phyloP scores from a whole-genome alignment of 495 filamentous ascomycete genomes.

The Hypomontagnella monticulosa region DNA sequence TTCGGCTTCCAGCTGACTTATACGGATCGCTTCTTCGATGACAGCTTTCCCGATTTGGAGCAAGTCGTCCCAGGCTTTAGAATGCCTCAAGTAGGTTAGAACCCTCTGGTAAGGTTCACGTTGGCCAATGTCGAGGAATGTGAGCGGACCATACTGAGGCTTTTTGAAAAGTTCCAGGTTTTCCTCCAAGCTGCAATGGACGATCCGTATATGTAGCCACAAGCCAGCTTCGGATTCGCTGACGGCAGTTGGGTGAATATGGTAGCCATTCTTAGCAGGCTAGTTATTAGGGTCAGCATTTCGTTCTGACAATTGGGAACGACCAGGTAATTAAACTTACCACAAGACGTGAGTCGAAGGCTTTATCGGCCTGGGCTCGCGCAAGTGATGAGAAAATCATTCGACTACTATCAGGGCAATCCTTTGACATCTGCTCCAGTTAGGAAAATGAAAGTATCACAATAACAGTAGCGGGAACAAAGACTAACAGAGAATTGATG shows the following conservation, averaged over 20 bases:
- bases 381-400: constrained; percentile 55
- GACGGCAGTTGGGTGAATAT: background rate
- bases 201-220: constrained; percentile 35
- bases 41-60: constrained; percentile 17
- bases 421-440: constrained; percentile 49
- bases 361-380: constrained; percentile 53
- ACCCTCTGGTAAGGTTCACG: constrained; percentile 13
- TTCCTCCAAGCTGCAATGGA: constrained; percentile 29
- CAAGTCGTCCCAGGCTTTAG: constrained; percentile 26
- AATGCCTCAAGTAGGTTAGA: constrained; percentile 19
- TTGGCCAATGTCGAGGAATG: constrained; percentile 36
- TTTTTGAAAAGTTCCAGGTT: constrained; percentile 30
- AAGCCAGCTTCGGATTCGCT: constrained; percentile 28
- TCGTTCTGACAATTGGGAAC: background rate
- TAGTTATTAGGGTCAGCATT: constrained; percentile 2
- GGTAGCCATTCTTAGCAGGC: constrained; percentile 7
- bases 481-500: constrained; percentile 55
- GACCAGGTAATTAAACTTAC: constrained; percentile 33
- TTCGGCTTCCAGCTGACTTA: constrained; percentile 14
- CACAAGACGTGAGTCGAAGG: constrained; percentile 52
- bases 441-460: constrained; percentile 19
- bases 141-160: constrained; percentile 28
- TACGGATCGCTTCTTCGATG: constrained; percentile 26
- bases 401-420: constrained; percentile 48
- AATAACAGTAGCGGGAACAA: background rate